phyloP scores from a whole-genome alignment of 2,329 filamentous ascomycete species.

The Nemania sp. region DNA sequence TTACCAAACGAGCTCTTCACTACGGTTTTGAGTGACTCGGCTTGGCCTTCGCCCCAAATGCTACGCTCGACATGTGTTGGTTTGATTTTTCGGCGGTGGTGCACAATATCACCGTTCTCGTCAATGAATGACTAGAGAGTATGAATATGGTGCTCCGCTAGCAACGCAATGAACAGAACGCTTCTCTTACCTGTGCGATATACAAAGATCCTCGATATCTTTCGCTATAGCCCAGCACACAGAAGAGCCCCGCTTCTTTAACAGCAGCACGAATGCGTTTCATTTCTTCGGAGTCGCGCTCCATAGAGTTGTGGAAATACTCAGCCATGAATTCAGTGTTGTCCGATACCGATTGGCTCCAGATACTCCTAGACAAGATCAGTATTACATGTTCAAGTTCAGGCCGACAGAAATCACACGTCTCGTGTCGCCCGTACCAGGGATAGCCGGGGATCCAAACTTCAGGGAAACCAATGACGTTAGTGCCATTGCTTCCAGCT shows the following conservation, averaged over 20 bases:
- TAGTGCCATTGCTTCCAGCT: conserved; percentile 59
- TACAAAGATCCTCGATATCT: conserved; percentile 25
- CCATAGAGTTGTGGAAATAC: conserved; percentile 53
- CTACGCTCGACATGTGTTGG: conserved; percentile 65
- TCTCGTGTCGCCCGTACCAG: conserved; percentile 49
- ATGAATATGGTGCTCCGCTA: neutral
- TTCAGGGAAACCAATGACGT: conserved; percentile 62
- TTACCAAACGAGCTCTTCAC: conserved; percentile 54
- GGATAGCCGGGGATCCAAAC: conserved; percentile 61
- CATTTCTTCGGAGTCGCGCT: conserved; percentile 53
- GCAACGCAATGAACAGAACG: conserved; percentile 57
- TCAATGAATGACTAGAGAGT: conserved; percentile 19
- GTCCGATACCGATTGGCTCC: conserved; percentile 16
- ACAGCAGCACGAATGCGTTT: conserved; percentile 51
- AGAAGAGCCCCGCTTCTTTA: conserved; percentile 30
- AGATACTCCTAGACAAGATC: conserved; percentile 17
- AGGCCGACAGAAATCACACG: conserved; percentile 46
- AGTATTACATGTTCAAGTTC: conserved; percentile 41
- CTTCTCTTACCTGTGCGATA: conserved; percentile 20
- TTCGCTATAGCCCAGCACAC: conserved; percentile 26
- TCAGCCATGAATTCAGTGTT: conserved; percentile 38
- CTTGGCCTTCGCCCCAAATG: conserved; percentile 61
- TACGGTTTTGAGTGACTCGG: conserved; percentile 55
- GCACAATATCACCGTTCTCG: conserved; percentile 24
- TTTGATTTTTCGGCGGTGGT: conserved; percentile 61